Conservation (phyloP, 352 stramenopile species). For the Thraustochytrium sp. region DNA sequence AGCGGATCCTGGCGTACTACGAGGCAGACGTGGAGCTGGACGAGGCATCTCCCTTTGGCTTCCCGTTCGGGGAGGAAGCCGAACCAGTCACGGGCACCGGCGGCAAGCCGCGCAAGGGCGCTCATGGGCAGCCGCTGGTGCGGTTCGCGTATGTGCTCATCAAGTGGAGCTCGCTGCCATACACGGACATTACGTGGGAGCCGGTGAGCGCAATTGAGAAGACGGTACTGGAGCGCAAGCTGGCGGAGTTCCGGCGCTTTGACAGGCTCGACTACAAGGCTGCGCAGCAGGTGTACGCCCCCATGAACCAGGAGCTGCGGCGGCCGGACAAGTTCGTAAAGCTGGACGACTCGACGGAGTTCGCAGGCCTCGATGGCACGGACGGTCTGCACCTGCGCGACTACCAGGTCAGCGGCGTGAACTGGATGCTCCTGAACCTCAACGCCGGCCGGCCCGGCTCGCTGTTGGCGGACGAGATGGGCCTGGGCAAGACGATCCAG, state of each 20-base stretch:
- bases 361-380: neutral
- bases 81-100: neutral
- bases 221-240: neutral
- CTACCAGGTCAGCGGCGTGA: slow-evolving; percentile 98
- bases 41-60: neutral
- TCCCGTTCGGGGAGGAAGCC: neutral
- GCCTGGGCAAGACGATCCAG: slow-evolving; percentile 66
- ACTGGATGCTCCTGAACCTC: slow-evolving; percentile 98
- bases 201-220: slow-evolving; percentile 1
- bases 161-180: slow-evolving; percentile 33
- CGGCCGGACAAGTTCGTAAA: neutral
- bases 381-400: slow-evolving; percentile 77
- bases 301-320: neutral
- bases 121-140: neutral
- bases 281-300: neutral
- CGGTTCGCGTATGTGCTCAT: slow-evolving; percentile 26
- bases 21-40: neutral
- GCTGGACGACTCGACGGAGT: neutral
- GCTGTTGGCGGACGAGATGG: slow-evolving; percentile 99
- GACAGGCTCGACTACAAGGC: neutral
- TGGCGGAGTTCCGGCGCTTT: neutral
- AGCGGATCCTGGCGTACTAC: neutral
- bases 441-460: slow-evolving; percentile 87
- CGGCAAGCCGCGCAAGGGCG: neutral
- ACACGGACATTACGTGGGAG: slow-evolving; percentile 36